Conservation (phyloP, 495 filamentous ascomycete genomes). For the Margaritispora aquatica region DNA sequence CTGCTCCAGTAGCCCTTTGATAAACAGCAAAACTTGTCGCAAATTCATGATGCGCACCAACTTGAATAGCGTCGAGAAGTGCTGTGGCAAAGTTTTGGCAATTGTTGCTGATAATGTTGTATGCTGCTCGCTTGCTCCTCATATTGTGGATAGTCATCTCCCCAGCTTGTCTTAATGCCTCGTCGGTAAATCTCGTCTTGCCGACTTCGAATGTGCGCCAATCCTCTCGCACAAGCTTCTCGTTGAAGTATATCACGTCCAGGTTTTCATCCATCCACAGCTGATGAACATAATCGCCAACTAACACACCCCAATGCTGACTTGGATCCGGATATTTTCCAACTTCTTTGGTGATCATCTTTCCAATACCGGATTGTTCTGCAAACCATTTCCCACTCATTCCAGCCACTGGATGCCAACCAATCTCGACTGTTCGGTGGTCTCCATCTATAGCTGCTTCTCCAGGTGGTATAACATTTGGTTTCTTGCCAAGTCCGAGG, state of each 20-base stretch:
- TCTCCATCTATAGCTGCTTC: slow-evolving; percentile 25
- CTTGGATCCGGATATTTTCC: slow-evolving; percentile 39
- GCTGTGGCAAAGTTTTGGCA: slow-evolving; percentile 40
- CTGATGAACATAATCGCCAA: slow-evolving; percentile 39
- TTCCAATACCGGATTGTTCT: slow-evolving; percentile 34
- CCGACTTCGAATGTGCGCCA: slow-evolving; percentile 37
- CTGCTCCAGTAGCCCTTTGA: slow-evolving; percentile 31
- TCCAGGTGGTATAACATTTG: slow-evolving; percentile 33
- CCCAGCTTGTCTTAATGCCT: slow-evolving; percentile 37
- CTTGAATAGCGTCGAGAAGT: slow-evolving; percentile 37
- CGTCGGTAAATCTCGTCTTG: slow-evolving; percentile 39
- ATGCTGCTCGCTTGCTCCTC: slow-evolving; percentile 31
- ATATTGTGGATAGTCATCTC: slow-evolving; percentile 40
- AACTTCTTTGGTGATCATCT: slow-evolving; percentile 35
- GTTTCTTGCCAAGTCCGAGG: slow-evolving; percentile 36
- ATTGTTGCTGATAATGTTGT: slow-evolving; percentile 44
- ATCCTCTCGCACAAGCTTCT: slow-evolving; percentile 23
- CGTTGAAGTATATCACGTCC: slow-evolving; percentile 41
- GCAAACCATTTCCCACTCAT: slow-evolving; percentile 36
- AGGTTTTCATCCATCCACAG: slow-evolving; percentile 38
- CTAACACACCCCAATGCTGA: slow-evolving; percentile 44
- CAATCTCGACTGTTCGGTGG: slow-evolving; percentile 33
- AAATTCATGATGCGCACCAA: slow-evolving; percentile 32
- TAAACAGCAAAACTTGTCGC: slow-evolving; percentile 37
- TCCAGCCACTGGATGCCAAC: slow-evolving; percentile 42